Conservation (phyloP, 139 green algal genomes). For the Chlorella sp. region DNA sequence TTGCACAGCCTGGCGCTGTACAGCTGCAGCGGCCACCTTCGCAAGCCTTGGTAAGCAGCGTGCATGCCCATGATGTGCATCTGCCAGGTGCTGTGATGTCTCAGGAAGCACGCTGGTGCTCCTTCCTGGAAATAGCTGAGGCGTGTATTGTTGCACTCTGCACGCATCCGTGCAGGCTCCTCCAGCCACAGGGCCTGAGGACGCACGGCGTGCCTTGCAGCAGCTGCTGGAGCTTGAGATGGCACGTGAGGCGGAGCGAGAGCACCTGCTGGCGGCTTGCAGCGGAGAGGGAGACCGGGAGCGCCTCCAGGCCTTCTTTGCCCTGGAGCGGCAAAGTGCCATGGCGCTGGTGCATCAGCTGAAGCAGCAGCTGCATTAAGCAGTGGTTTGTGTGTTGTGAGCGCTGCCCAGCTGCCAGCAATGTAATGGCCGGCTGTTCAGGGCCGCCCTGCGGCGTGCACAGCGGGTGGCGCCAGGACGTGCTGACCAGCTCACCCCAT, state of each 20-base stretch:
- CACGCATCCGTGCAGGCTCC: background rate
- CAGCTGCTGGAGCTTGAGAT: slow-evolving; percentile 21
- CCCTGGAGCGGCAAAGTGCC: background rate
- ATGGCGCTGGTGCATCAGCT: slow-evolving; percentile 21
- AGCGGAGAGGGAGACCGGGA: background rate
- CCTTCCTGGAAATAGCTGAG: too few species aligned
- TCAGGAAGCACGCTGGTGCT: too few species aligned
- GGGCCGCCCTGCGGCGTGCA: background rate
- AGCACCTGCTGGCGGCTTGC: background rate
- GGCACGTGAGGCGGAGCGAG: slow-evolving; percentile 13
- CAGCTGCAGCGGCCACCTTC: too few species aligned
- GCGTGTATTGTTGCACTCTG: too few species aligned
- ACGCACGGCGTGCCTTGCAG: background rate
- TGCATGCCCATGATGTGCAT: too few species aligned
- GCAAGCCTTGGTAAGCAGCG: too few species aligned
- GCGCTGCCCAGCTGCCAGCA: background rate
- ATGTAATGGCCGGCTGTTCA: too few species aligned
- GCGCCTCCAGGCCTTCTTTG: slow-evolving; percentile 9
- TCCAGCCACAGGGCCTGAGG: background rate
- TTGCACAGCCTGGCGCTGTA: too few species aligned
- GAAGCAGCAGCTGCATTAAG: slow-evolving; percentile 16
- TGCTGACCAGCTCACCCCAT: too few species aligned
- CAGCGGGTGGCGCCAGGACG: too few species aligned
- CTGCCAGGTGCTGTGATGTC: too few species aligned
- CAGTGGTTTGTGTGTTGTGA: too few species aligned